These are phyloP conservation scores for Oryza glumipatula DNA, from an alignment of 176 grass and related monocot species.

Conservation along the genomic window DNA sequence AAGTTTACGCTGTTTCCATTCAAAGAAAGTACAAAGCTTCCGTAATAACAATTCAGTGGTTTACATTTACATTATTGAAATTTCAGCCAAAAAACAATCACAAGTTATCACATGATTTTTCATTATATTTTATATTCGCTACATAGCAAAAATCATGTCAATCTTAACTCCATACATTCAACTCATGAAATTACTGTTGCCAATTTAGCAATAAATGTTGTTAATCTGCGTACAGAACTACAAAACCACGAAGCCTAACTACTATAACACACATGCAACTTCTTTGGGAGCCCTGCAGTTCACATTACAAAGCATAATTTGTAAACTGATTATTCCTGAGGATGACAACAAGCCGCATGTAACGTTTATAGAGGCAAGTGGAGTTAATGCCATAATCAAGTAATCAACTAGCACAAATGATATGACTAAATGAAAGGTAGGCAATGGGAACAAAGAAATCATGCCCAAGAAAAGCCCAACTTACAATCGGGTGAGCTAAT, in stretches of 20 bases:
- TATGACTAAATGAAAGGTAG: background rate
- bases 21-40: background rate
- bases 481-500: slow-evolving; percentile 68
- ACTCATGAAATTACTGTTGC: background rate
- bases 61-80: background rate
- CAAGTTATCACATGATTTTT: background rate
- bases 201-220: background rate
- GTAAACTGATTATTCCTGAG: background rate
- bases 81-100: background rate
- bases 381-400: background rate
- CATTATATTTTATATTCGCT: background rate
- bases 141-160: background rate
- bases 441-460: background rate
- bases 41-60: background rate
- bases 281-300: background rate
- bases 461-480: background rate
- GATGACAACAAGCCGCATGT: background rate
- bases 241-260: background rate
- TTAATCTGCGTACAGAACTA: background rate
- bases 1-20: background rate
- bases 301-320: background rate
- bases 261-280: background rate
- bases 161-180: background rate
- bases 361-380: background rate
- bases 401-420: background rate